Base-by-base conservation (phyloP, 2,329 filamentous ascomycete species). In the Aspergillus niger region DNA sequence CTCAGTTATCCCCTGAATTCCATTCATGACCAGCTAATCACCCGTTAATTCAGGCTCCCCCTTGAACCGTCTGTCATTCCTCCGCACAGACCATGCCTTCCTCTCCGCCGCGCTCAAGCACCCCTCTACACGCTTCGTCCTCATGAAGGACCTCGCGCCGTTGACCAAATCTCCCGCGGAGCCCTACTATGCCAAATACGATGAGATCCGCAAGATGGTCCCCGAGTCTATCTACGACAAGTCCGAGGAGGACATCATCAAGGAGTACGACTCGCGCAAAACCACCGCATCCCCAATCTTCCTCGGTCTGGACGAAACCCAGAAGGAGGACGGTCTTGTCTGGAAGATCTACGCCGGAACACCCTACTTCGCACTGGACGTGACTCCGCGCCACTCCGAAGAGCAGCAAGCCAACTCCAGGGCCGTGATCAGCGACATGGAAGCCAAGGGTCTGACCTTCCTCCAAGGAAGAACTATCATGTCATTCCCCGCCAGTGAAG, bases 351-450 rank as follows among this genome's bases (percentile, higher is more conserved):
- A 96, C 73, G 85, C 82, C 36, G 95, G 94, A 3, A 83, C 84
- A 52, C 93, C 95, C 1, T 96, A 88, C 78, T 99, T 98, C 73
- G 94, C 93, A 1, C 76, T 99, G 11, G 95, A 98, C 73, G 85
- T 97, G 20, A 96, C 93, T 3, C 89, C 92, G 0, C 86, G 84
- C 63, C 88, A 85, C 1, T 81, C 81, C 3, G 79, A 87, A 38
- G 86, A 85, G 59, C 86, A 88, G 2, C 84, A 84, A 47, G 61
- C 66, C 13, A 63, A 69, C 17, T 88, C 88, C 1, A 84, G 85
- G 59, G 79, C 79, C 28, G 79, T 93, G 6, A 83, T 90, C 36
- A 79, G 84, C 58, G 77, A 77, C 3, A 76, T 88, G 65, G 84
- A 90, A 71, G 85, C 82, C 59, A 81, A 81, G 50, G 91, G 89